Evolutionary conservation across 2,329 filamentous ascomycete species (phyloP), one percentile per base, ranked within the genome.

Genomic region (Madurella fahalii): DNA sequence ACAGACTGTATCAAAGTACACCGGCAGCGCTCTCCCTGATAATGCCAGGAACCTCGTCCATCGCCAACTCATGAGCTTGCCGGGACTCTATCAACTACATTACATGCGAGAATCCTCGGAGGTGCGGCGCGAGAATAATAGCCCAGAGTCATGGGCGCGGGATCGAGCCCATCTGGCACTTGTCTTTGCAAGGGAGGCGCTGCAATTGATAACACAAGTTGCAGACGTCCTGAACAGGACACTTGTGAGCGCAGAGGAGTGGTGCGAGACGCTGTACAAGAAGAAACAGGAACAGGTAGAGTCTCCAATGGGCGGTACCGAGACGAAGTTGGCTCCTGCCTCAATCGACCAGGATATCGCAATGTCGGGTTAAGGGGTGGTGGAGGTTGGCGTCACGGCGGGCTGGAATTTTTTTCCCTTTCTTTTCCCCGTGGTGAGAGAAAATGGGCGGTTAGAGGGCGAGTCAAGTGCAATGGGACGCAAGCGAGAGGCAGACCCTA

Each of bases 151-250:
- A 51, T 72, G 75, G 44, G 70, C 75, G 12, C 71, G 73, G 2
- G 79, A 85, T 25, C 78, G 78, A 49, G 91, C 90, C 0, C 86
- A 91, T 62, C 81, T 87, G 40, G 91, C 95, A 53, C 74, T 97
- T 12, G 84, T 94, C 1, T 83, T 97, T 49, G 93, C 93, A 7
- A 88, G 87, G 65, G 93, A 97, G 68, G 90, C 92, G 0, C 77
- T 97, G 13, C 91, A 96, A 63, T 96, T 97, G 87, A 91, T 97
- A 79, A 82, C 84, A 1, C 91, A 96, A 69, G 90, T 99, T 47
- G 94, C 86, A 40, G 84, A 86, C 5, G 89, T 96, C 2, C 80
- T 97, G 9, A 89, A 95, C 62, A 88, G 90, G 50, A 97, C 94
- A 0, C 87, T 97, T 50, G 82, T 89, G 52, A 94, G 89, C 64